Conservation (phyloP, 176 grass and related monocot genomes). For the Cymbopogon citratus region DNA sequence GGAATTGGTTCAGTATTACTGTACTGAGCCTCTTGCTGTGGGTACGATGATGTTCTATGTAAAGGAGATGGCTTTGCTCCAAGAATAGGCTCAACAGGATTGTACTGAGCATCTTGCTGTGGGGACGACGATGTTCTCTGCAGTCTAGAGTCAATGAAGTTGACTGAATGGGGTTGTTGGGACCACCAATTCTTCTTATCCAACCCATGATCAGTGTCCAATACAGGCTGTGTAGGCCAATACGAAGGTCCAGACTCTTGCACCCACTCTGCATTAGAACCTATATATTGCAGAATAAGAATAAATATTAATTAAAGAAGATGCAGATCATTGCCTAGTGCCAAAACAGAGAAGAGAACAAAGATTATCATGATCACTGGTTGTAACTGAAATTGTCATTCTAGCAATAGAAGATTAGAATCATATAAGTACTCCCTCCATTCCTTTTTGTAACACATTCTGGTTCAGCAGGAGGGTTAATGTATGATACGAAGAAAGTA, state of each 20-base stretch:
- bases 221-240: constrained; percentile 47
- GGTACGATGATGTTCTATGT: constrained; percentile 58
- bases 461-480: neutral
- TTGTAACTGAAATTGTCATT: constrained; percentile 9
- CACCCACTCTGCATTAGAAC: constrained; percentile 49
- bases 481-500: neutral
- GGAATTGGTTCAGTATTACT: constrained; percentile 58
- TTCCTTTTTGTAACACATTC: neutral
- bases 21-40: constrained; percentile 53
- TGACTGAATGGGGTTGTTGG: constrained; percentile 32
- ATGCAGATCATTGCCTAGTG: neutral
- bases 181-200: constrained; percentile 45
- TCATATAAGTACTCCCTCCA: neutral
- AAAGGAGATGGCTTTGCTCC: constrained; percentile 45
- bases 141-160: constrained; percentile 32
- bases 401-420: neutral
- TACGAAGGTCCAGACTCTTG: constrained; percentile 42
- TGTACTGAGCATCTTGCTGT: constrained; percentile 39
- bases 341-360: constrained; percentile 7
- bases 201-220: constrained; percentile 40
- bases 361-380: neutral
- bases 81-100: constrained; percentile 30
- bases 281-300: constrained; percentile 34
- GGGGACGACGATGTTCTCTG: constrained; percentile 52
- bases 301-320: neutral